phyloP scores from a whole-genome alignment of 257 asterid species.

The Lycium barbarum region DNA sequence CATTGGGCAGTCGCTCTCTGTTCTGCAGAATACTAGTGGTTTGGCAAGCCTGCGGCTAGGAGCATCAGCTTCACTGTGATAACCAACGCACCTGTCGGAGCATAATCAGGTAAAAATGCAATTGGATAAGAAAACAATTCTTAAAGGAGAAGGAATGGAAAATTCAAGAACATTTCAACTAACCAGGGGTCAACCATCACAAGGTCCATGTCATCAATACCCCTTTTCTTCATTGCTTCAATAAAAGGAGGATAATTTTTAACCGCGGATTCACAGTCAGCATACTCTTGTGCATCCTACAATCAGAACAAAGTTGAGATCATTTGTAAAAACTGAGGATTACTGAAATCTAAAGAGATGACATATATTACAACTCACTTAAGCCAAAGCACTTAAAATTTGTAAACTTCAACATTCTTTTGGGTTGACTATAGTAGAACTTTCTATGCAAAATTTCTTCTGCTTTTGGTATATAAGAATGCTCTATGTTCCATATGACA shows the following conservation, averaged over 20 bases:
- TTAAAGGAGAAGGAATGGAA: conserved; percentile 21
- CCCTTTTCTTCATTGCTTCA: conserved; percentile 99
- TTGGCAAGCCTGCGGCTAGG: conserved; percentile 96
- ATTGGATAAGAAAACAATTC: neutral
- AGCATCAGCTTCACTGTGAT: conserved; percentile 89
- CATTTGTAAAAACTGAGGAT: neutral
- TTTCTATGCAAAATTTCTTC: neutral
- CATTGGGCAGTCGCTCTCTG: conserved; percentile 96
- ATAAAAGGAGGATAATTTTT: conserved; percentile 88
- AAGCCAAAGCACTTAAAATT: conserved; percentile 1
- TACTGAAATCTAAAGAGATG: neutral
- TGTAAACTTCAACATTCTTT: conserved; percentile 3
- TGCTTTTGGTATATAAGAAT: neutral
- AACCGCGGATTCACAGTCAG: conserved; percentile 96
- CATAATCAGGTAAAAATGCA: neutral
- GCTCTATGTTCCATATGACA: neutral
- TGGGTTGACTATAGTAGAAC: neutral
- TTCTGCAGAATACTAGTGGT: conserved; percentile 91
- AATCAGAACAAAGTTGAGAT: conserved; percentile 25
- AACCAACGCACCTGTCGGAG: conserved; percentile 91
- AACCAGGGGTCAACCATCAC: conserved; percentile 99
- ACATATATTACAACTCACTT: neutral
- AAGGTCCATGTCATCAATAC: conserved; percentile 96
- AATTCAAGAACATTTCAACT: conserved; percentile 36
- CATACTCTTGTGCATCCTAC: conserved; percentile 97